These are phyloP conservation scores for Liriodendron chinense DNA, from an alignment of 164 flowering plant species.

Conservation along the genomic window DNA sequence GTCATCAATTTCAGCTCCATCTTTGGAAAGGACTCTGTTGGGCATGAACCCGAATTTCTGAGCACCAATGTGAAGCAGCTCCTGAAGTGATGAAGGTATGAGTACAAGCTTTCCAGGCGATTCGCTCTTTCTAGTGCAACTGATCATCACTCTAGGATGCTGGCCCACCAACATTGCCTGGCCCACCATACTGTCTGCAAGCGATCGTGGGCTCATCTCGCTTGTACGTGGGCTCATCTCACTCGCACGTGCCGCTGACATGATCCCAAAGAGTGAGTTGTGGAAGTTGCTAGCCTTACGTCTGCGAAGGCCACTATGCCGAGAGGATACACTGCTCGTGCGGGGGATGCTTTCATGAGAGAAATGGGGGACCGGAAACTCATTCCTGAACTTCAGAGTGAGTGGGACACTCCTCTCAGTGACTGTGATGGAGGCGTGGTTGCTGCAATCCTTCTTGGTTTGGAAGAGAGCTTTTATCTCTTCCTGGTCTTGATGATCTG, in stretches of 20 bases:
- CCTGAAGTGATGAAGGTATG: conserved; percentile 54
- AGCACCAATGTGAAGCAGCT: conserved; percentile 51
- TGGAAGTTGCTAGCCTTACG: conserved; percentile 54
- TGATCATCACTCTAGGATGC: conserved; percentile 53
- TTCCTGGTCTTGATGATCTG: conserved; percentile 81
- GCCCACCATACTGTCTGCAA: conserved; percentile 3
- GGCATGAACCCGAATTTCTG: conserved; percentile 49
- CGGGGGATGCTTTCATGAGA: conserved; percentile 21
- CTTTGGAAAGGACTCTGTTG: conserved; percentile 43
- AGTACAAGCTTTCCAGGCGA: conserved; percentile 49
- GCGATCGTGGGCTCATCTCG: conserved; percentile 22
- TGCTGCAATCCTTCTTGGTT: conserved; percentile 19
- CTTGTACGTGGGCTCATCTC: conserved; percentile 32
- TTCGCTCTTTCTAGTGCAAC: conserved; percentile 53
- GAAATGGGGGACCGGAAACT: conserved; percentile 34
- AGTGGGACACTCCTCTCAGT: conserved; percentile 27
- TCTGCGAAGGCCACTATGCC: conserved; percentile 33
- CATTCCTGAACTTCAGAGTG: conserved; percentile 50
- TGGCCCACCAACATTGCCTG: background rate
- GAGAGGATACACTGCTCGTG: conserved; percentile 16
- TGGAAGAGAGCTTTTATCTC: conserved; percentile 60
- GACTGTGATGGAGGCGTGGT: conserved; percentile 16
- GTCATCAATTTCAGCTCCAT: conserved; percentile 67
- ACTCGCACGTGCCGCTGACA: conserved; percentile 52
- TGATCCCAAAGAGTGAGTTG: conserved; percentile 78